A percentile compares a stretch with the other conserved stretches of the same genome.
These are phyloP conservation scores for Grigorovia humatica DNA, from an alignment of 805 yeast genomes.

Conservation along the genomic window DNA sequence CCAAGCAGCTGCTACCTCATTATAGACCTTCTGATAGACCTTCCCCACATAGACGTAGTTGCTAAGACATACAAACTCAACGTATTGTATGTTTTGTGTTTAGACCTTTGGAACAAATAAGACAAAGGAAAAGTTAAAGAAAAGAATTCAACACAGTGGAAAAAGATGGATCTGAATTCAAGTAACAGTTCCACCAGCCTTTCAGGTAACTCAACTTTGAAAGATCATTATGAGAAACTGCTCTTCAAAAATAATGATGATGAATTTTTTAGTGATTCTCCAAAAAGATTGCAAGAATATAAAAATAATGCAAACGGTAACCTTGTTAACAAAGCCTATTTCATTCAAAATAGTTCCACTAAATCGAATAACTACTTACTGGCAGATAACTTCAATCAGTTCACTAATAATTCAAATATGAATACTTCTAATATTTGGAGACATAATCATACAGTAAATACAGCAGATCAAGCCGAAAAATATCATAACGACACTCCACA, in stretches of 20 bases:
- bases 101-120: no score
- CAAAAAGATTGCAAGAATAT: constrained; percentile 4
- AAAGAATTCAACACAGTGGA: background rate
- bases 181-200: constrained; percentile 24
- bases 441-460: background rate
- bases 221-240: constrained; percentile 24
- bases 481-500: background rate
- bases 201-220: constrained; percentile 23
- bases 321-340: background rate
- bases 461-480: no score
- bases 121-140: no score
- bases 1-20: no score
- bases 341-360: background rate
- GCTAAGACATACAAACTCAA: no score
- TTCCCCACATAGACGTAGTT: no score
- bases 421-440: background rate
- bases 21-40: no score
- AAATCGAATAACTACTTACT: no score
- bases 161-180: constrained; percentile 17
- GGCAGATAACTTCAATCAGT: background rate
- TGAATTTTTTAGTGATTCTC: constrained; percentile 22
- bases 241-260: constrained; percentile 25
- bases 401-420: no score
- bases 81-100: no score
- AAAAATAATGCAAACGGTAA: background rate